Evolutionary conservation across 2,329 filamentous ascomycete species (phyloP).

Genomic region (Trichoderma atroviride): DNA sequence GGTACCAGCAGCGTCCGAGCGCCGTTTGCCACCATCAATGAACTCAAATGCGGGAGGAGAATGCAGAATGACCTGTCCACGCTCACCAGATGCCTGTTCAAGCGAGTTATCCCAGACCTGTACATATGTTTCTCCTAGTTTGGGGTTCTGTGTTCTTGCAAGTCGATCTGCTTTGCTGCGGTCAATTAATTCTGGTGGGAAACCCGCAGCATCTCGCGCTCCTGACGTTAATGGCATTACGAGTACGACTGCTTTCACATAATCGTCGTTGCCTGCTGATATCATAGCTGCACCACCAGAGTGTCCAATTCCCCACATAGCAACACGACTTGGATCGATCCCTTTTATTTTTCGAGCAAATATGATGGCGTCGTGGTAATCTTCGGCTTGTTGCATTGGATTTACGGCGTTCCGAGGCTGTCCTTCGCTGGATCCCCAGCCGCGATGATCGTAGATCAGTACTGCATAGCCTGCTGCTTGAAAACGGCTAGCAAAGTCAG

Average conservation of each 20-base stretch:
- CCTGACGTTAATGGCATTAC: constrained; percentile 1
- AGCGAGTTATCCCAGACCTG: background rate
- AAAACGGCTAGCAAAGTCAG: background rate
- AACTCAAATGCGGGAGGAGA: background rate
- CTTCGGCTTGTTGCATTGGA: background rate
- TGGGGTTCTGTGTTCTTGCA: background rate
- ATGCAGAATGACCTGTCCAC: background rate
- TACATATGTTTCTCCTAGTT: background rate
- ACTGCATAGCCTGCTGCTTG: background rate
- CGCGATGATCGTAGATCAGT: background rate
- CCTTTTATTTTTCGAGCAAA: background rate
- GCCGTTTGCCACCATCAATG: background rate
- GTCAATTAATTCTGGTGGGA: background rate
- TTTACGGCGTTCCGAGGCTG: background rate
- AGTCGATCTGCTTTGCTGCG: background rate
- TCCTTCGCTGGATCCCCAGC: background rate
- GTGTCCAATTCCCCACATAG: constrained; percentile 6
- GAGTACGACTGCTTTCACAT: background rate
- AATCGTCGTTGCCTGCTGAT: constrained; percentile 4
- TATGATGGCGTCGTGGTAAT: background rate
- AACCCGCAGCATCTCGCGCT: background rate
- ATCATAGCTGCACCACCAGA: background rate
- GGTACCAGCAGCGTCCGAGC: background rate
- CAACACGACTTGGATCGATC: background rate
- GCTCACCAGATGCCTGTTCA: background rate